Evolutionary conservation across 306 rosid species (phyloP).

Genomic region (Gleditsia sinensis): DNA sequence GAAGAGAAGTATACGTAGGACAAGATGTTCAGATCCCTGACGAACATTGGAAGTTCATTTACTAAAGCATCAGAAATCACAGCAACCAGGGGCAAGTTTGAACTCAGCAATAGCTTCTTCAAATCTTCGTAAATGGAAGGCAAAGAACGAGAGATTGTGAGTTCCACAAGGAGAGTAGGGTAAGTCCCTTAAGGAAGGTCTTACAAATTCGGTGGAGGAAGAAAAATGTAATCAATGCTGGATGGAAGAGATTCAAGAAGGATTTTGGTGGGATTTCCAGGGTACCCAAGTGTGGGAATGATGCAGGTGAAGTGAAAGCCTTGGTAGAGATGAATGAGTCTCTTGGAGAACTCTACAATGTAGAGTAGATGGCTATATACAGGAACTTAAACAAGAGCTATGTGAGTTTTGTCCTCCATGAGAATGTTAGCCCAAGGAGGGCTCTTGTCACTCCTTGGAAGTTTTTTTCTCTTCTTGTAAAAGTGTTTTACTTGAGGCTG

Average conservation of each 20-base stretch:
- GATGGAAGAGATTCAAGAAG: slow-evolving; percentile 41
- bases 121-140: slow-evolving; percentile 29
- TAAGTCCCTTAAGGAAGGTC: slow-evolving; percentile 10
- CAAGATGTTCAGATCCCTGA: slow-evolving; percentile 19
- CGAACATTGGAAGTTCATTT: slow-evolving; percentile 23
- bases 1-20: slow-evolving; percentile 44
- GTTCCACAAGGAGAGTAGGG: slow-evolving; percentile 18
- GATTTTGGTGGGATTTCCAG: slow-evolving; percentile 22
- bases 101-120: not conserved
- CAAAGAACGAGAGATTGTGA: slow-evolving; percentile 20
- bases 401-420: slow-evolving; percentile 40
- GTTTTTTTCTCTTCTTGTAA: no score
- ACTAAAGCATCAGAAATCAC: slow-evolving; percentile 39
- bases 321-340: slow-evolving; percentile 22
- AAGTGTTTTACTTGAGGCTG: no score
- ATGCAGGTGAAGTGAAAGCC: slow-evolving; percentile 42
- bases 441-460: no score
- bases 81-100: slow-evolving; percentile 19
- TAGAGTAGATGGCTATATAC: slow-evolving; percentile 43
- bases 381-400: slow-evolving; percentile 42
- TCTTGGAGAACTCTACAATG: slow-evolving; percentile 37
- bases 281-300: slow-evolving; percentile 36
- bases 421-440: no score
- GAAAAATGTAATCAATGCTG: slow-evolving; percentile 28
- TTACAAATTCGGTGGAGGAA: slow-evolving; percentile 23